Evolutionary conservation across 164 flowering plant species (phyloP).

Genomic region (Chloranthus sessilifolius): DNA sequence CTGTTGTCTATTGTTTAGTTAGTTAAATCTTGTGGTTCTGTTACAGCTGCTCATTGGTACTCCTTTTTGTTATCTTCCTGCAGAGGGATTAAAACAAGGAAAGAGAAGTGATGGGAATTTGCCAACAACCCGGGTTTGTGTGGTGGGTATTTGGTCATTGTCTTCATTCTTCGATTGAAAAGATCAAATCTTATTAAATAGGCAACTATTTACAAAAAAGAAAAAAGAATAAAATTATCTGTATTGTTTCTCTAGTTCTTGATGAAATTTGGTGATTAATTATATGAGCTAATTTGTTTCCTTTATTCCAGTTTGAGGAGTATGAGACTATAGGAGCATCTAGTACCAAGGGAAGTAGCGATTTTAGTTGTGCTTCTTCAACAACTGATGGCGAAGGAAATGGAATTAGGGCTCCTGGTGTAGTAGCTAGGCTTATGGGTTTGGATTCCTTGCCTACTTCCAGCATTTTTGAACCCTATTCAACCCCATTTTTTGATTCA

Average conservation of each 20-base stretch:
- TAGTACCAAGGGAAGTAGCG: conserved; percentile 55
- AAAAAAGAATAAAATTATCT: background rate
- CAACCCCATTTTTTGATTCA: conserved; percentile 51
- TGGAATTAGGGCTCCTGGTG: conserved; percentile 68
- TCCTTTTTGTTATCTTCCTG: background rate
- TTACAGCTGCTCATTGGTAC: background rate
- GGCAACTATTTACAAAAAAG: background rate
- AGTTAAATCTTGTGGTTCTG: background rate
- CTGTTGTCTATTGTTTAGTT: background rate
- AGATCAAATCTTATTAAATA: background rate
- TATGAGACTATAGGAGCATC: conserved; percentile 47
- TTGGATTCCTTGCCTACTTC: conserved; percentile 77
- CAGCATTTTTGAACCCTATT: conserved; percentile 39
- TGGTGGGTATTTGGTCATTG: conserved; percentile 32
- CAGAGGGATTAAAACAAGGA: conserved; percentile 68
- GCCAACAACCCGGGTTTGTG: conserved; percentile 34
- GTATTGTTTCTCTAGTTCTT: background rate
- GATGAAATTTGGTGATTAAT: background rate
- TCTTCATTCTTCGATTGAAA: background rate
- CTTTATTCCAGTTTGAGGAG: conserved; percentile 45
- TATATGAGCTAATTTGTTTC: background rate
- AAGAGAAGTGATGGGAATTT: conserved; percentile 48
- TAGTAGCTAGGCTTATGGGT: conserved; percentile 97
- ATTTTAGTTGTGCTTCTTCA: conserved; percentile 84
- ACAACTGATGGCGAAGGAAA: conserved; percentile 73